These are phyloP conservation scores for Aspergillus tanneri DNA, from an alignment of 2,329 filamentous ascomycete species.

Conservation along the genomic window DNA sequence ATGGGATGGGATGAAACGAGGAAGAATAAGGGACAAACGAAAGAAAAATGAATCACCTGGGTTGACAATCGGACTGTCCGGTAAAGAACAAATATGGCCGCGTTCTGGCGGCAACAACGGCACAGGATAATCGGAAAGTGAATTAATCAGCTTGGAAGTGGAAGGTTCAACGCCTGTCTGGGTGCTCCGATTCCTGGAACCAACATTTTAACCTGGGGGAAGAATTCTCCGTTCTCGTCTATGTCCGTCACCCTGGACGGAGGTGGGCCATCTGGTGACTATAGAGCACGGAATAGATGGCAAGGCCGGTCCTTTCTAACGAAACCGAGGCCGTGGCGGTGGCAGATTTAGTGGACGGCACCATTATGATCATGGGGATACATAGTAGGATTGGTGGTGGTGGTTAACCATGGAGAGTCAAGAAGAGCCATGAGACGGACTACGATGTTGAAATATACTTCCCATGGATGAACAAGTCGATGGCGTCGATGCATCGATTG, in stretches of 20 bases:
- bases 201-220: neutral
- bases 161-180: neutral
- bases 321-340: no score
- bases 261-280: conserved; percentile 6
- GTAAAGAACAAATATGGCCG: neutral
- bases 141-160: conserved; percentile 15
- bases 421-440: neutral
- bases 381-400: neutral
- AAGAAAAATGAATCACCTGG: neutral
- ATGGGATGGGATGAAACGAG: conserved; percentile 4
- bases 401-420: neutral
- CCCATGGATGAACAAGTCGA: neutral
- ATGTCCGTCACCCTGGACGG: neutral
- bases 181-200: neutral
- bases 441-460: neutral
- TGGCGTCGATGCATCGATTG: conserved; percentile 5
- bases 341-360: no score
- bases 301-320: neutral
- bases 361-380: no score
- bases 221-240: conserved; percentile 2
- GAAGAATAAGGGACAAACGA: neutral
- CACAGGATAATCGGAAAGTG: conserved; percentile 1
- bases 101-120: neutral
- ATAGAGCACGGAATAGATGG: conserved; percentile 12
- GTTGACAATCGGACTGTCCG: neutral